Base-by-base conservation (phyloP, 2,329 filamentous ascomycete species). In the Lachnellula arida region DNA sequence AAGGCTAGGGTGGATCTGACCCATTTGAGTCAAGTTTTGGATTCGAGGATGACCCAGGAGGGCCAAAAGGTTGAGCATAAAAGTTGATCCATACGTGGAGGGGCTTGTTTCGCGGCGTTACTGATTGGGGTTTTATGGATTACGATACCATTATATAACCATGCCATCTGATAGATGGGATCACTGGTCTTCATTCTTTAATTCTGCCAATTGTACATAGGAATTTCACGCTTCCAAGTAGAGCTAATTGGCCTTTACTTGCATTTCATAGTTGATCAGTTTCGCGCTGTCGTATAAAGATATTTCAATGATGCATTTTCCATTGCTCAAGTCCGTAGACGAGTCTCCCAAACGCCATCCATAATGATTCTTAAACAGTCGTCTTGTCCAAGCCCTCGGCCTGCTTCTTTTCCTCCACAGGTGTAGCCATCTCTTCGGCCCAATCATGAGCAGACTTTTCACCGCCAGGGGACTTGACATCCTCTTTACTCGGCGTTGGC, bases 1-100 rank as follows among this genome's bases (percentile, higher is more conserved):
- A 65, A 62, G 35, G 64, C 67, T 5, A 57, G 65, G 40, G 51
- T 56, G 22, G 68, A 70, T 49, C 70, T 86, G 17, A 73, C 77
- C 50, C 75, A 82, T 52, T 73, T 87, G 3, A 81, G 80, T 37
- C 71, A 73, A 46, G 72, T 85, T 19, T 67, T 86, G 12, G 82
- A 83, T 53, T 44, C 49, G 14, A 51, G 62, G 44, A 65, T 65
- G 61, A 54, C 57, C 3, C 46, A 40, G 35, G 47, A 60, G 23
- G 35, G 32, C 15, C 48, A 46, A 39, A 9, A 32, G 28, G 28
- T 32, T 32, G 11, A 8, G 28, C 28, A 32, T 32, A 32, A 32
- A 32, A 32, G 28, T 32, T 32, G 9, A 32, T 32, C 9, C 28
- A 32, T 32, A 9, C 28, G 9, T 32, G 9, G 28, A 8, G 11